Evolutionary conservation across 2,329 filamentous ascomycete genomes (phyloP), one percentile per base, ranked within the genome.

Genomic region (Amauroascus verrucosus): DNA sequence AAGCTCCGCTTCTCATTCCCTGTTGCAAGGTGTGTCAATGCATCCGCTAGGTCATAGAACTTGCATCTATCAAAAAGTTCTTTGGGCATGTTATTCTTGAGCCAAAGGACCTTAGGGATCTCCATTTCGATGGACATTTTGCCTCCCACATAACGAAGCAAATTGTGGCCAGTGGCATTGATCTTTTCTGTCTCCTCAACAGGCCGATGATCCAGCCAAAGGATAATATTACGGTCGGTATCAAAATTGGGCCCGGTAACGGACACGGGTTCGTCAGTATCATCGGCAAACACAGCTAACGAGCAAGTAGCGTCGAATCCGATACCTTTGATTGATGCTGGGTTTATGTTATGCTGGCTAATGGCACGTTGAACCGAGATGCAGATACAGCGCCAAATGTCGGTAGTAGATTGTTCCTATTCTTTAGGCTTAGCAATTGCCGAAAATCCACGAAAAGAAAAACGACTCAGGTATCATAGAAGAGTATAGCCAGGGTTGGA

Each of bases 71-170:
- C 83, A 64, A 97, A 98, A 14, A 93, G 76, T 63, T 95, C 87
- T 53, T 85, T 78, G 1, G 93, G 86, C 93, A 98, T 97, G 72
- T 97, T 81, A 71, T 95, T 95, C 79, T 97, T 97, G 66, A 98
- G 78, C 93, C 93, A 98, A 54, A 97, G 77, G 1, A 96, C 88
- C 74, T 98, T 98, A 59, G 93, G 93, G 53, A 98, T 94, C 70
- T 98, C 93, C 93, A 98, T 98, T 76, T 98, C 93, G 60, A 96
- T 91, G 67, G 88, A 95, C 93, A 98, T 98, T 68, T 86, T 91
- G 58, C 93, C 93, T 61, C 93, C 93, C 16, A 98, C 93, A 66
- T 98, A 98, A 64, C 89, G 86, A 55, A 98, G 81, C 51, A 98
- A 77, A 69, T 94, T 93, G 75, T 98, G 93, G 51, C 84, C 79